These are phyloP conservation scores for Melocanna baccifera DNA, from an alignment of 176 grass and related monocot genomes.

Conservation along the genomic window DNA sequence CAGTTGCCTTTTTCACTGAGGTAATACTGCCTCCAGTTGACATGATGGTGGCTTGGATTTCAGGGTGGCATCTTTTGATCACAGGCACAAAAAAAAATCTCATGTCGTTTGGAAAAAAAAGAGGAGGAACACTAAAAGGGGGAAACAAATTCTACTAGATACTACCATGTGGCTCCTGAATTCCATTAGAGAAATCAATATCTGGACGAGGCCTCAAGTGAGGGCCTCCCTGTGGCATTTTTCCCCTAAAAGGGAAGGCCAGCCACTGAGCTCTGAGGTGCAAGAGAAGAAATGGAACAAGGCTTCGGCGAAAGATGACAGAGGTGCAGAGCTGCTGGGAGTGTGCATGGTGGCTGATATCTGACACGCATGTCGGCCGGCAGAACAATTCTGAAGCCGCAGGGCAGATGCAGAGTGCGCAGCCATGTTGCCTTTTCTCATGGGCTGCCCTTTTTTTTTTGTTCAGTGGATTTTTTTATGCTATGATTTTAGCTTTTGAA, in stretches of 20 bases:
- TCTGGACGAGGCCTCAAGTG: too few species aligned
- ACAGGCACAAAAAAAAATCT: neutral
- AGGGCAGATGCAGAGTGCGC: neutral
- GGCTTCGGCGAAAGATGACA: neutral
- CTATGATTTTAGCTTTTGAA: too few species aligned
- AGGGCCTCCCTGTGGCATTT: too few species aligned
- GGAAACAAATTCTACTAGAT: too few species aligned
- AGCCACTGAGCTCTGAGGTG: neutral
- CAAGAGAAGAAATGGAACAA: neutral
- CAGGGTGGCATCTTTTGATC: neutral
- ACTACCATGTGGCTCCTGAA: too few species aligned
- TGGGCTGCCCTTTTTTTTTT: neutral
- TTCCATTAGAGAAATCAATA: too few species aligned
- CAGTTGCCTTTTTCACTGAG: neutral
- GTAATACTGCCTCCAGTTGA: slow-evolving; percentile 16
- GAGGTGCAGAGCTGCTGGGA: neutral
- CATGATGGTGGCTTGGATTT: neutral
- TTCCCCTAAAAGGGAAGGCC: neutral
- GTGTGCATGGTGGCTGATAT: neutral
- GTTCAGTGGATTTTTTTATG: too few species aligned
- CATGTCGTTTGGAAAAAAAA: neutral
- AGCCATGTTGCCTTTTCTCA: neutral
- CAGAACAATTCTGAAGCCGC: neutral
- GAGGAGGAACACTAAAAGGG: neutral
- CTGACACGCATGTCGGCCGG: neutral